A percentile compares a stretch with the other conserved stretches of the same genome.
These are phyloP conservation scores for Aspergillus nanangensis DNA, from an alignment of 495 filamentous ascomycete species.

Conservation along the genomic window DNA sequence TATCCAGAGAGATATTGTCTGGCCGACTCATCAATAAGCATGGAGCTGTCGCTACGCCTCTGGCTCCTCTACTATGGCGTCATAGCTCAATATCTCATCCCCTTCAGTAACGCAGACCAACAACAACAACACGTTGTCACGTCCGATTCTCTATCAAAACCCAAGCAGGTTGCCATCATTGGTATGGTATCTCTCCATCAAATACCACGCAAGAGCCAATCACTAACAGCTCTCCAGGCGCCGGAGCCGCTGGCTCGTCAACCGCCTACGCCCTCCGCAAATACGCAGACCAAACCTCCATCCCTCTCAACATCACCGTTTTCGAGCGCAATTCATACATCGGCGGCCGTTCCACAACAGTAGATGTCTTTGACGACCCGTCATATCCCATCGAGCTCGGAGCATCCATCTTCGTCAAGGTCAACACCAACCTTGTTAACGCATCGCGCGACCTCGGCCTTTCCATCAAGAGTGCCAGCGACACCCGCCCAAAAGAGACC, in stretches of 20 bases:
- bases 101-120: slow-evolving; percentile 19
- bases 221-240: slow-evolving; percentile 51
- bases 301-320: slow-evolving; percentile 72
- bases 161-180: slow-evolving; percentile 44
- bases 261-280: slow-evolving; percentile 76
- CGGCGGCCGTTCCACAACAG: slow-evolving; percentile 86
- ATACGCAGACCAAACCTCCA: slow-evolving; percentile 52
- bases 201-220: background rate
- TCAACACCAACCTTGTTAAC: slow-evolving; percentile 77
- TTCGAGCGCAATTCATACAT: slow-evolving; percentile 78
- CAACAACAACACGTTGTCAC: no score
- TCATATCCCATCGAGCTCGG: slow-evolving; percentile 77
- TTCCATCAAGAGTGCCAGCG: slow-evolving; percentile 28
- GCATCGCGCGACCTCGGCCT: slow-evolving; percentile 73
- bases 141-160: no score
- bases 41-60: no score
- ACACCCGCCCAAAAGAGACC: slow-evolving; percentile 32
- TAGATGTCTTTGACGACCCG: slow-evolving; percentile 71
- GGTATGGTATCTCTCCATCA: slow-evolving; percentile 23
- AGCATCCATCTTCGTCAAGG: slow-evolving; percentile 85
- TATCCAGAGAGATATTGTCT: no score
- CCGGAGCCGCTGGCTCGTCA: slow-evolving; percentile 84
- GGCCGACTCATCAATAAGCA: no score
- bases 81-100: slow-evolving; percentile 10
- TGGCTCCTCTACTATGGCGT: no score